Evolutionary conservation across 2,329 filamentous ascomycete species (phyloP), one percentile per base, ranked within the genome.

Genomic region (Xylaria sp.): DNA sequence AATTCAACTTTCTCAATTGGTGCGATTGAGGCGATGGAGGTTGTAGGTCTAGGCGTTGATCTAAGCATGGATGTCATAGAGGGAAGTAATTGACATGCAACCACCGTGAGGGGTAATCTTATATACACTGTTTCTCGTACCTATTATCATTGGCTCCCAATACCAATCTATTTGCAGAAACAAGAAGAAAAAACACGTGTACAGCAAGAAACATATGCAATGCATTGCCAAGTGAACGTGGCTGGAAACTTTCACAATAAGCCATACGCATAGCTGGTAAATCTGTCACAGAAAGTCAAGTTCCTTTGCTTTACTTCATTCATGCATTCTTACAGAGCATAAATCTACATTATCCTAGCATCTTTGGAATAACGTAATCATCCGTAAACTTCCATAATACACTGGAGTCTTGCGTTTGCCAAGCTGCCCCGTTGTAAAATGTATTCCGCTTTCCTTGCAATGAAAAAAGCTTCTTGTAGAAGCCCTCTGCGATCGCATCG

Each of bases 401-500:
- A 33, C 33, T 57, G 4, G 31, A 57, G 20, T 57, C 53, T 11
- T 57, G 53, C 17, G 53, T 40, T 1, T 57, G 53, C 53, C 53
- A 57, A 13, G 53, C 53, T 33, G 53, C 53, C 9, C 53, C 53
- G 15, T 23, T 57, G 15, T 57, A 57, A n/a, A 57, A 57, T 23
- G 53, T 57, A 40, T 40, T 57, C 33, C 33, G 33, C 20, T 23
- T 9, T n/a, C 69, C 69, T 33, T 71, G 67, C 2, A 71, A 46
- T 0, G 17, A 42, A 2, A 44, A 46, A 11, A 71, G 42, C 6
- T 66, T 42, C 26, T 48, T 46, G 48, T 69, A 71, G 20, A 69
- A 69, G 1, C 71, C 66, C 0, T 23, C 23, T 4, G 42, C 33
- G 15, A 69, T 68, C 2, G 60, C 71, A 1, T 73, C 69, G 13